Percentiles rank a stretch among this genome's conserved stretches.
Evolutionary conservation across 257 asterid genomes (phyloP).

Genomic region (Scutellaria baicalensis): DNA sequence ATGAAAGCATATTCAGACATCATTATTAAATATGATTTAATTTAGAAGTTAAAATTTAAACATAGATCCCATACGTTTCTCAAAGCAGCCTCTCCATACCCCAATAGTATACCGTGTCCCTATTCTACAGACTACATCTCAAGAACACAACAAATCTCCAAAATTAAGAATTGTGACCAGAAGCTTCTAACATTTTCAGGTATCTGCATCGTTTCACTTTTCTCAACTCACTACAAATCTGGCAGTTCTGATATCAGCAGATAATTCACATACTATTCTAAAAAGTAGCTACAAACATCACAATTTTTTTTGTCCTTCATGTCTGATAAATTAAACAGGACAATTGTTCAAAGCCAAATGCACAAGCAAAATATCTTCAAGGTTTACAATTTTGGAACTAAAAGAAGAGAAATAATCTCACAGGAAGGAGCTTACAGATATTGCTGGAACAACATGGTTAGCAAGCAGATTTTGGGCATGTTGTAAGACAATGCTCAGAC

Average conservation of each 20-base stretch:
- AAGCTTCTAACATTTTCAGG: not conserved
- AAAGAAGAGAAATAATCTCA: not conserved
- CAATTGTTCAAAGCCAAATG: not conserved
- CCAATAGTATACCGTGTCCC: not conserved
- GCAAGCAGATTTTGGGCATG: slow-evolving; percentile 67
- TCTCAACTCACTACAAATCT: not conserved
- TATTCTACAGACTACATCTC: not conserved
- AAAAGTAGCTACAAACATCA: not conserved
- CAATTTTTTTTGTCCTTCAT: not conserved
- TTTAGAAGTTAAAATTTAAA: not conserved
- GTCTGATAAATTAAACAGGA: not conserved
- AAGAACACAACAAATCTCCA: not conserved
- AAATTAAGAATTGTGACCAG: not conserved
- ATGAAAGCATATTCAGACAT: not conserved
- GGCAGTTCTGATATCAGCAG: not conserved
- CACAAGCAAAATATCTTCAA: too few species aligned
- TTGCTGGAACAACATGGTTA: slow-evolving; percentile 58
- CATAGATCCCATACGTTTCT: not conserved
- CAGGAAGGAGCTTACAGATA: slow-evolving; percentile 58
- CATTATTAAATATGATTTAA: not conserved
- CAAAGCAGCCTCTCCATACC: not conserved
- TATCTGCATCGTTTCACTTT: not conserved
- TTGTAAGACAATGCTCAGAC: slow-evolving; percentile 51
- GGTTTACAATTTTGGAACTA: not conserved
- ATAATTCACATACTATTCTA: not conserved